A percentile compares a stretch with the other conserved stretches of the same genome.
phyloP scores from a whole-genome alignment of 306 rosid species.

The Prunus mira region DNA sequence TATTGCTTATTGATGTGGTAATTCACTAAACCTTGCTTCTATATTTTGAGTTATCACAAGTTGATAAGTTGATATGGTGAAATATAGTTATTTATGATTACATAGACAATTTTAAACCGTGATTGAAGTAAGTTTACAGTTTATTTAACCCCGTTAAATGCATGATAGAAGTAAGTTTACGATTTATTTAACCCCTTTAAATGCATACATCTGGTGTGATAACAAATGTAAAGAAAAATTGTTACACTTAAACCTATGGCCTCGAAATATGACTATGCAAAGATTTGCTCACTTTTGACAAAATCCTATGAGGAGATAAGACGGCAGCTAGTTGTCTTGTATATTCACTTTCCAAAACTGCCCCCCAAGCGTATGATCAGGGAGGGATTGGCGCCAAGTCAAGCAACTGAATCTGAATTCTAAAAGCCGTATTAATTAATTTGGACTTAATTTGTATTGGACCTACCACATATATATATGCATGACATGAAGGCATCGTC shows the following conservation, averaged over 20 bases:
- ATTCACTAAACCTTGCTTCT: not conserved
- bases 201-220: no score
- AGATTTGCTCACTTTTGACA: not conserved
- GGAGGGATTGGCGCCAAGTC: slow-evolving; percentile 16
- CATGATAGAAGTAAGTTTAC: no score
- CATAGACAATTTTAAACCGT: not conserved
- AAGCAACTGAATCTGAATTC: not conserved
- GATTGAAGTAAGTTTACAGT: not conserved
- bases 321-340: not conserved
- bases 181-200: no score
- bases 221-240: no score
- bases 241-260: no score
- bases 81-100: not conserved
- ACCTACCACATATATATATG: no score
- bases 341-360: not conserved
- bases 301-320: slow-evolving; percentile 13
- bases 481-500: no score
- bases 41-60: not conserved
- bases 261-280: no score
- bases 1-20: no score
- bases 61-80: not conserved
- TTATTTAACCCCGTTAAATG: no score
- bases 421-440: no score
- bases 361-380: not conserved
- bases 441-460: no score